Percentiles rank a stretch among this genome's conserved stretches.
phyloP scores from a whole-genome alignment of 2,329 filamentous ascomycete genomes.

The Colletotrichum spaethianum region DNA sequence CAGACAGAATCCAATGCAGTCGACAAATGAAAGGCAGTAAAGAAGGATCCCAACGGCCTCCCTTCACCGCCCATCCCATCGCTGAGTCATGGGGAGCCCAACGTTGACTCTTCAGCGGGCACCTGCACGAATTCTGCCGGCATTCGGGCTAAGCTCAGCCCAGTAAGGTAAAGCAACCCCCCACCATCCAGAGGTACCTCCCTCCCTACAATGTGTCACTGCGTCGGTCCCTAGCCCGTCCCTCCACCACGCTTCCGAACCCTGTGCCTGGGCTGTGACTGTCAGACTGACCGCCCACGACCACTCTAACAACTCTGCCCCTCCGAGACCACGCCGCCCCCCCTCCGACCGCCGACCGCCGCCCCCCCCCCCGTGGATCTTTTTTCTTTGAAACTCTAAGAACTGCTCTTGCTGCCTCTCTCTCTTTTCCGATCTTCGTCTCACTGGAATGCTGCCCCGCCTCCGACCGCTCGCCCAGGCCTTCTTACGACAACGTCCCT shows the following conservation, averaged over 20 bases:
- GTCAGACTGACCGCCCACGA: constrained; percentile 11
- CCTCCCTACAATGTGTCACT: not conserved
- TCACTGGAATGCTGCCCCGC: constrained; percentile 33
- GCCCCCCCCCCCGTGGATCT: constrained; percentile 6
- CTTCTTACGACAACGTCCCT: constrained; percentile 30
- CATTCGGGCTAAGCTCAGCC: not conserved
- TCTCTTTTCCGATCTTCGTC: not conserved
- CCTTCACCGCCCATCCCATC: constrained; percentile 2
- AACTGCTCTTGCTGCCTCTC: not conserved
- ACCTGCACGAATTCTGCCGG: constrained; percentile 10
- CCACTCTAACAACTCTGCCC: constrained; percentile 6
- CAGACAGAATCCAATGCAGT: not conserved
- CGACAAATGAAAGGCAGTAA: not conserved
- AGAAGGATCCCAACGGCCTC: not conserved
- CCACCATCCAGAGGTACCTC: constrained; percentile 1
- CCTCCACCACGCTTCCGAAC: not conserved
- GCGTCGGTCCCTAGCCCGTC: not conserved
- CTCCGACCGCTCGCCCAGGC: constrained; percentile 31
- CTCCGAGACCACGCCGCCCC: not conserved
- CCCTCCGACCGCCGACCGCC: constrained; percentile 16
- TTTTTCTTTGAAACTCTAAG: constrained; percentile 15
- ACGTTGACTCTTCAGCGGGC: constrained; percentile 22
- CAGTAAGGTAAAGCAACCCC: not conserved
- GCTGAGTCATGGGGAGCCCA: constrained; percentile 4
- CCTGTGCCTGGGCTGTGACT: not conserved